phyloP scores from a whole-genome alignment of 1,284 basidiomycete genomes.

The Marasmius tenuissimus region DNA sequence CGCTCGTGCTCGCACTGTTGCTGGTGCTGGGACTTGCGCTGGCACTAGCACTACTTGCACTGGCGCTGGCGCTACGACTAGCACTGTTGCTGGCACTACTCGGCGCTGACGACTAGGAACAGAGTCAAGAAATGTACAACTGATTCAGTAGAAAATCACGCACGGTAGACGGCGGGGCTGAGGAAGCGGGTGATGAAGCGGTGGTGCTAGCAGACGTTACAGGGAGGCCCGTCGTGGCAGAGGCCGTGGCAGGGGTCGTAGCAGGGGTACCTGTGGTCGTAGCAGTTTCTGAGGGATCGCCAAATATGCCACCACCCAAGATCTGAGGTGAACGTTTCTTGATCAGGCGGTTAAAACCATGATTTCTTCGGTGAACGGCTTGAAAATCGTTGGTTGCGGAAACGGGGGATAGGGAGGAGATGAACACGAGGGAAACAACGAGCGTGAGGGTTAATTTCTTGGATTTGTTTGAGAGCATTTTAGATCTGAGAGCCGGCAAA shows the following conservation, averaged over 20 bases:
- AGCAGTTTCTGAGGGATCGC: constrained; percentile 20
- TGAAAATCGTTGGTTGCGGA: constrained; percentile 47
- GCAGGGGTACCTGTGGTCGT: not conserved
- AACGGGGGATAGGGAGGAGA: constrained; percentile 43
- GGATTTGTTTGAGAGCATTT: constrained; percentile 27
- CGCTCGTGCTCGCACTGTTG: not conserved
- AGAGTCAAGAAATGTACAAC: not conserved
- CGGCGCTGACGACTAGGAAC: not conserved
- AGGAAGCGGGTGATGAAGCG: not conserved
- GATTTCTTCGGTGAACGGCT: constrained; percentile 46
- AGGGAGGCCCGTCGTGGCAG: not conserved
- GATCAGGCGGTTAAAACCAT: constrained; percentile 65
- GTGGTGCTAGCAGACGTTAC: not conserved
- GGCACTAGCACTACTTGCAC: not conserved
- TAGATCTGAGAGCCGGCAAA: not conserved
- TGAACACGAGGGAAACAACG: constrained; percentile 59
- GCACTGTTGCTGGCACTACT: not conserved
- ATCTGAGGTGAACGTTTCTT: constrained; percentile 51
- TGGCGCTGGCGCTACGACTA: not conserved
- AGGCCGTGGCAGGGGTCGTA: constrained; percentile 4
- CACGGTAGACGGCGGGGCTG: not conserved
- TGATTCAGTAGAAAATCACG: not conserved
- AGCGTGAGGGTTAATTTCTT: constrained; percentile 57
- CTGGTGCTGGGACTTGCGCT: not conserved
- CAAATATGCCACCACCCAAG: constrained; percentile 23